Evolutionary conservation across 2,329 filamentous ascomycete genomes (phyloP), one percentile per base, ranked within the genome.

Genomic region (Monosporascus sp.): DNA sequence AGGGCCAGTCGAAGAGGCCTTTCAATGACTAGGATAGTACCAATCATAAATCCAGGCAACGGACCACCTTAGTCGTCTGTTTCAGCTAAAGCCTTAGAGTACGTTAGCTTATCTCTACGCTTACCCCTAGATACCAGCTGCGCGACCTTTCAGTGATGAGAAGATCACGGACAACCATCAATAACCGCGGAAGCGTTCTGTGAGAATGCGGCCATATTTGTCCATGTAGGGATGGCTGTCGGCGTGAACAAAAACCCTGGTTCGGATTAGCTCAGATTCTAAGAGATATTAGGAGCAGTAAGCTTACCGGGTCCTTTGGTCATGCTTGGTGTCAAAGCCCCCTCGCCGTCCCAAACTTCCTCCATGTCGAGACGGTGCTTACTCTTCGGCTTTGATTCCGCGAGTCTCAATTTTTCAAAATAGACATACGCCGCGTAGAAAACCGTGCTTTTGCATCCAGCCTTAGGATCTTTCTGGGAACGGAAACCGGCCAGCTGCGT

Each of bases 361-460:
- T 81, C 76, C 75, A 80, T 80, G 47, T 77, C 72, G 55, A 68
- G 44, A 17, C 79, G 65, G 58, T 76, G 71, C 59, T 75, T 73
- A n/a, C 64, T 72, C 70, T 82, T 83, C 17, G 73, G 69, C 68
- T 79, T 82, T 1, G 70, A 68, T 56, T 80, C 69, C 57, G 70
- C 70, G 49, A 83, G 67, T 20, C 79, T 66, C 55, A 79, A 49
- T 69, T 83, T 83, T 68, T 84, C 80, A 58, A 84, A 84, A 62
- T 75, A 82, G 14, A 82, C 74, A 63, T 83, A 84, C 0, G 72
- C 72, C 9, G 72, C 73, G 58, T 84, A 83, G 59, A 75, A 83
- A 2, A 78, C 67, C 5, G 59, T 58, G 41, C 65, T 75, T 2
- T 70, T 75, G 38, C 74, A 75, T 1, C 81, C 80, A 1, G 67